phyloP scores from a whole-genome alignment of 202 grass and related monocot species.

The Setaria viridis region DNA sequence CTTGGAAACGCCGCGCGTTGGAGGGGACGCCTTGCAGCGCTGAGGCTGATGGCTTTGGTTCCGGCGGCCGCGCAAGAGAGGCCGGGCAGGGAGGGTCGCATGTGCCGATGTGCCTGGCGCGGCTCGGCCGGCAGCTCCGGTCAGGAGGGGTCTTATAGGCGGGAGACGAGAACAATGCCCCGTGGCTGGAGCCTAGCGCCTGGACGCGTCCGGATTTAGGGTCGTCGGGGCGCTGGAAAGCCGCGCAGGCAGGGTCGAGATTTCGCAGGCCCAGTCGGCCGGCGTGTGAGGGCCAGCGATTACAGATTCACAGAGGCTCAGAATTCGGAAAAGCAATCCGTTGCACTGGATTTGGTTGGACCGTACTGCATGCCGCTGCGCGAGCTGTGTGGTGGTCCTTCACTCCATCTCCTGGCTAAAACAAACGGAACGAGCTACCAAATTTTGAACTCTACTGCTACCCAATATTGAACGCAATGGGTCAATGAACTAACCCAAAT shows the following conservation, averaged over 20 bases:
- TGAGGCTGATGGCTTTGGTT: background rate
- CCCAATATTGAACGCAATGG: background rate
- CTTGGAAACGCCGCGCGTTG: slow-evolving; percentile 50
- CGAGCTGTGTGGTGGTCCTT: slow-evolving; percentile 16
- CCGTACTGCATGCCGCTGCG: background rate
- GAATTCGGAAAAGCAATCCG: slow-evolving; percentile 39
- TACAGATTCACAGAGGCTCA: background rate
- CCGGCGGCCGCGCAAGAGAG: background rate
- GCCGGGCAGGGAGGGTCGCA: background rate
- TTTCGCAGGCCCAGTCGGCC: background rate
- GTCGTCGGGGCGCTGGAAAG: slow-evolving; percentile 13
- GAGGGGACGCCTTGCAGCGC: background rate
- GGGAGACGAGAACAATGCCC: slow-evolving; percentile 36
- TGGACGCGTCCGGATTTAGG: slow-evolving; percentile 31
- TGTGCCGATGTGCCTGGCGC: slow-evolving; percentile 1
- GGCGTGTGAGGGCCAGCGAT: background rate
- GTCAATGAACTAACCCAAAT: background rate
- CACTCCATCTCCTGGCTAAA: background rate
- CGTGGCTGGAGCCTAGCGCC: slow-evolving; percentile 40
- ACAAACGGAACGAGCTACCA: background rate
- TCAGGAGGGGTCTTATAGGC: background rate
- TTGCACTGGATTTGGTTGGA: slow-evolving; percentile 37
- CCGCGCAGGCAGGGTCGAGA: background rate
- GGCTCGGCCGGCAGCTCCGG: slow-evolving; percentile 13
- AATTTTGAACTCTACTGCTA: background rate